Evolutionary conservation across 192 early-diverging fungal genomes (phyloP).

Genomic region (Coemansia sp.): DNA sequence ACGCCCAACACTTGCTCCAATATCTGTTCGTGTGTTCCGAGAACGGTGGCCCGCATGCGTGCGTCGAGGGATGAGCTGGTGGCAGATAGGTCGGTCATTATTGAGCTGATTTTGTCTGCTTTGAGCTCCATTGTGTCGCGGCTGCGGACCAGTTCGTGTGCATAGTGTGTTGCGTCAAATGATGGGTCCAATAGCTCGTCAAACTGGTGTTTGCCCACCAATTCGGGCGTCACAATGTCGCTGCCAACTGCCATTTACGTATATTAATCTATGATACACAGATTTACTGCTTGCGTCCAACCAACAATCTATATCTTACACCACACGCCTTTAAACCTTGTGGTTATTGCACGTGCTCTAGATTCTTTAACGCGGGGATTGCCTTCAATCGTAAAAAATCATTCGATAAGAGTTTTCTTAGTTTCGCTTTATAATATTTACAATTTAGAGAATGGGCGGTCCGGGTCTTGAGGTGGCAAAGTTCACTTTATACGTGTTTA

Average conservation of each 20-base stretch:
- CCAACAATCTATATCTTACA: too few relatives aligned
- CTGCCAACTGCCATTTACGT: background rate
- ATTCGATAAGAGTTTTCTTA: too few relatives aligned
- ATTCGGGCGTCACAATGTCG: background rate
- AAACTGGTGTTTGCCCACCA: background rate
- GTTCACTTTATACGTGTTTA: conserved; percentile 53
- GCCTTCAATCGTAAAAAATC: too few relatives aligned
- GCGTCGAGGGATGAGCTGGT: background rate
- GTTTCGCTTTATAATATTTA: background rate
- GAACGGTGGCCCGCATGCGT: background rate
- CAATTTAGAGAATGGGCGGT: conserved; percentile 34
- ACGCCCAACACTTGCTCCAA: conserved; percentile 34
- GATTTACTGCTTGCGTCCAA: background rate
- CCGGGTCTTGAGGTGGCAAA: conserved; percentile 51
- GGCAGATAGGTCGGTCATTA: background rate
- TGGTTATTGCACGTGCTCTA: too few relatives aligned
- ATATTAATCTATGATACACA: too few relatives aligned
- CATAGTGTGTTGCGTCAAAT: background rate
- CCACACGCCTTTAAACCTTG: too few relatives aligned
- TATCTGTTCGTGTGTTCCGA: conserved; percentile 1
- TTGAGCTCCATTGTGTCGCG: background rate
- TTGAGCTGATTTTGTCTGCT: background rate
- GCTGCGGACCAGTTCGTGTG: background rate
- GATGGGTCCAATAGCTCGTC: background rate
- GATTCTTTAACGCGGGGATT: too few relatives aligned